A percentile compares a stretch with the other conserved stretches of the same genome.
Conservation (phyloP, 805 yeast species). For the Henningerozyma blattae region DNA sequence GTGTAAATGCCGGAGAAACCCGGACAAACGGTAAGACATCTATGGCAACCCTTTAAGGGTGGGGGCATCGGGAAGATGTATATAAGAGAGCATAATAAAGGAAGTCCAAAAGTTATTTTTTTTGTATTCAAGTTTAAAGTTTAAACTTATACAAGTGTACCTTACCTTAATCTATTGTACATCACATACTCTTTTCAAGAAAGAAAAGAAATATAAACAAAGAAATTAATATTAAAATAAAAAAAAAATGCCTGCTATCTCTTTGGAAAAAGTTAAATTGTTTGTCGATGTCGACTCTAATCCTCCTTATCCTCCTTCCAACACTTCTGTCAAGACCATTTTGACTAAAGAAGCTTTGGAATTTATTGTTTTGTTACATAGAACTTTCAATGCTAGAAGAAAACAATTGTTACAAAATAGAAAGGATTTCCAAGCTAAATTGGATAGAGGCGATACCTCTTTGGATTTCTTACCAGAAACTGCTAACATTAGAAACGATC, state of each 20-base stretch:
- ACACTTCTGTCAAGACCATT: conserved; percentile 29
- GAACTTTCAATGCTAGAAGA: conserved; percentile 56
- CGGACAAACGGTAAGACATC: too few species aligned
- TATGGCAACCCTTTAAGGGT: too few species aligned
- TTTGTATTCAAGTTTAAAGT: too few species aligned
- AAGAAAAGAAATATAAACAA: too few species aligned
- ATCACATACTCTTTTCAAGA: too few species aligned
- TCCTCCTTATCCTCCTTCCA: conserved; percentile 25
- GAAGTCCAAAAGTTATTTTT: too few species aligned
- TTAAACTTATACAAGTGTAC: too few species aligned
- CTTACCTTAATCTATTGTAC: too few species aligned
- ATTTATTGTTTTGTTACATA: conserved; percentile 60
- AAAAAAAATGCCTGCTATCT: conserved; percentile 13
- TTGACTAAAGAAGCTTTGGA: conserved; percentile 39
- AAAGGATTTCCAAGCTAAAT: conserved; percentile 42
- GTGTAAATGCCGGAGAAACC: too few species aligned
- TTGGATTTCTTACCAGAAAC: conserved; percentile 60
- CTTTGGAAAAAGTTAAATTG: conserved; percentile 26
- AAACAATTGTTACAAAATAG: conserved; percentile 48
- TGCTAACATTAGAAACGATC: conserved; percentile 54
- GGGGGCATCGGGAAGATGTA: too few species aligned
- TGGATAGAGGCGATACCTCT: conserved; percentile 46
- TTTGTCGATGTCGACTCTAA: conserved; percentile 22
- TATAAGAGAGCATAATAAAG: too few species aligned
- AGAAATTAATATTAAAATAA: too few species aligned